These are phyloP conservation scores for Loxodes magnus DNA, from an alignment of 73 alveolate genomes.

Conservation along the genomic window DNA sequence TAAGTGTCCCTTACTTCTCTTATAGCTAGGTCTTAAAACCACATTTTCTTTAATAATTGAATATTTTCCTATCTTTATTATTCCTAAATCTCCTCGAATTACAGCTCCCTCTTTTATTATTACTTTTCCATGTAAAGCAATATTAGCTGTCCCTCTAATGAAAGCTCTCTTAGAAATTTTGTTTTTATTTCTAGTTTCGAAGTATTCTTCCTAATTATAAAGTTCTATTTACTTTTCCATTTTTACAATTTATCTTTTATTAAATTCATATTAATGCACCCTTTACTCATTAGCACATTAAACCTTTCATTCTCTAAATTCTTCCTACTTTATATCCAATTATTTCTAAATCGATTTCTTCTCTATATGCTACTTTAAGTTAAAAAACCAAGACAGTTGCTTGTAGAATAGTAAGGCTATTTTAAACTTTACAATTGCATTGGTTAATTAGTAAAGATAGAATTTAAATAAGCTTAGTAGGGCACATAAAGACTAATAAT, in stretches of 20 bases:
- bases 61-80: constrained; percentile 48
- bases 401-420: no score
- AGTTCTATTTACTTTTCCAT: constrained; percentile 5
- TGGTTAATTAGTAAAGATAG: no score
- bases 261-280: no score
- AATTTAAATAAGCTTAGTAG: no score
- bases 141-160: constrained; percentile 31
- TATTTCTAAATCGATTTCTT: no score
- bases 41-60: constrained; percentile 52
- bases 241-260: background rate
- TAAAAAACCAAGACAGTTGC: no score
- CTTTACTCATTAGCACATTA: no score
- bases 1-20: constrained; percentile 32
- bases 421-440: no score
- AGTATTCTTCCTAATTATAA: constrained; percentile 1
- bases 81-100: constrained; percentile 63
- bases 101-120: constrained; percentile 38
- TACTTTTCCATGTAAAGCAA: constrained; percentile 33
- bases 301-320: no score
- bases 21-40: constrained; percentile 65
- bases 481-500: no score
- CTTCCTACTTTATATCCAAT: no score
- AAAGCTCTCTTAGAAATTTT: constrained; percentile 1
- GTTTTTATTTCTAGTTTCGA: constrained; percentile 5
- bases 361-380: no score